Evolutionary conservation across 805 yeast species (phyloP).

Genomic region (Myxozyma kluyveri): DNA sequence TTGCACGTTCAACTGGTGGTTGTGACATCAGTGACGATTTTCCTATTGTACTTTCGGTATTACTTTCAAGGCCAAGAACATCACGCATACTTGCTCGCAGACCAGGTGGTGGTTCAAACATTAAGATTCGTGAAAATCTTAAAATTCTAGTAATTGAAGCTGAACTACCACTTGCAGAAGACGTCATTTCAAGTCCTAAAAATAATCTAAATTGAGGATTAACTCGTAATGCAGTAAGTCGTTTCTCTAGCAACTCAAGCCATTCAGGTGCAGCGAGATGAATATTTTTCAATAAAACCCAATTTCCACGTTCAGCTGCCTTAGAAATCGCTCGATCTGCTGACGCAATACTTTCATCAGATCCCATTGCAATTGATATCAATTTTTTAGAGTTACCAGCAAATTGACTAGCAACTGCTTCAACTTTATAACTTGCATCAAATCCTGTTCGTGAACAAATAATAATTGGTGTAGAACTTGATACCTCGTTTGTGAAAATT

Average conservation of each 20-base stretch:
- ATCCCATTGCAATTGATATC: conserved; percentile 64
- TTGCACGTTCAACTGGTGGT: conserved; percentile 46
- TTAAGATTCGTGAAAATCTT: conserved; percentile 52
- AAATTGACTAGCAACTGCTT: conserved; percentile 41
- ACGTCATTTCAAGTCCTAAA: conserved; percentile 55
- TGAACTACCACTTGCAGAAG: conserved; percentile 33
- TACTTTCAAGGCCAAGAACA: conserved; percentile 35
- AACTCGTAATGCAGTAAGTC: conserved; percentile 39
- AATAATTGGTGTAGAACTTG: conserved; percentile 44
- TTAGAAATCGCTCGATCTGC: conserved; percentile 55
- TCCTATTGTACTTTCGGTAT: conserved; percentile 2
- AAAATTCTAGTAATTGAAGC: conserved; percentile 56
- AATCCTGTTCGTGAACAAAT: conserved; percentile 58
- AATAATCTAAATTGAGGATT: conserved; percentile 52
- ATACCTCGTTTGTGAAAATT: conserved; percentile 30
- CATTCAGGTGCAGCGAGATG: conserved; percentile 64
- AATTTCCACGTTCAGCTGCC: conserved; percentile 51
- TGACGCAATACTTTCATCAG: conserved; percentile 57
- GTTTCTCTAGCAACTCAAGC: conserved; percentile 55
- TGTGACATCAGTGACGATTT: conserved; percentile 1
- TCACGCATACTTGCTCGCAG: conserved; percentile 49
- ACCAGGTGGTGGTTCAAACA: conserved; percentile 64
- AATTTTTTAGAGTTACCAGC: conserved; percentile 34
- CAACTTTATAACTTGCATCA: conserved; percentile 63
- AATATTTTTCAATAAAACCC: conserved; percentile 79